A percentile compares a stretch with the other conserved stretches of the same genome.
Evolutionary conservation across 495 filamentous ascomycete species (phyloP).

Genomic region (Entonaema liquescens): DNA sequence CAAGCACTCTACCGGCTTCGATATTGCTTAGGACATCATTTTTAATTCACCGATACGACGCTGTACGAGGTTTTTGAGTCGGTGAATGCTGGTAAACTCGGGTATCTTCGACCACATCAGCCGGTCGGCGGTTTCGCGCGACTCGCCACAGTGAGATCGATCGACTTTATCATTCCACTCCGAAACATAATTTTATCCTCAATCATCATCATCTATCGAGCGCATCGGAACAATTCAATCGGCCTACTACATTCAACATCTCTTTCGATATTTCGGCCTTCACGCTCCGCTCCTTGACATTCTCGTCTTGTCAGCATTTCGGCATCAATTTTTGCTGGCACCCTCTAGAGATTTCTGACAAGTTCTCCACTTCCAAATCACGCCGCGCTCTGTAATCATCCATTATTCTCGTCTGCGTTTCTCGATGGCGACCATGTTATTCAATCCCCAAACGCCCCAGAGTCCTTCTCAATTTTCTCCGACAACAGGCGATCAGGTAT

Average conservation of each 20-base stretch:
- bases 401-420: slow-evolving; percentile 32
- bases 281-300: slow-evolving; percentile 14
- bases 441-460: slow-evolving; percentile 68
- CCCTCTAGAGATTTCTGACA: slow-evolving; percentile 6
- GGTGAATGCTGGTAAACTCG: slow-evolving; percentile 45
- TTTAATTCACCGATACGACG: slow-evolving; percentile 25
- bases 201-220: slow-evolving; percentile 38
- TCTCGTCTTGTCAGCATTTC: slow-evolving; percentile 22
- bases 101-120: slow-evolving; percentile 42
- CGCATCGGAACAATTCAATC: slow-evolving; percentile 38
- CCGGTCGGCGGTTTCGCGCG: slow-evolving; percentile 53
- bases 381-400: slow-evolving; percentile 13
- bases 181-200: slow-evolving; percentile 23
- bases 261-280: slow-evolving; percentile 6
- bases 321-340: slow-evolving; percentile 19
- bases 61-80: slow-evolving; percentile 25
- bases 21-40: slow-evolving; percentile 6
- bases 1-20: not conserved
- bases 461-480: slow-evolving; percentile 65
- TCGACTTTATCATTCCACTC: slow-evolving; percentile 37
- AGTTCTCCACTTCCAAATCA: slow-evolving; percentile 22
- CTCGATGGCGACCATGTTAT: slow-evolving; percentile 58
- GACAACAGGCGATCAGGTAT: slow-evolving; percentile 53
- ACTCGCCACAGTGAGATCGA: slow-evolving; percentile 48
- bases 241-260: slow-evolving; percentile 4